Conservation (phyloP, 257 asterid species). For the Striga asiatica region DNA sequence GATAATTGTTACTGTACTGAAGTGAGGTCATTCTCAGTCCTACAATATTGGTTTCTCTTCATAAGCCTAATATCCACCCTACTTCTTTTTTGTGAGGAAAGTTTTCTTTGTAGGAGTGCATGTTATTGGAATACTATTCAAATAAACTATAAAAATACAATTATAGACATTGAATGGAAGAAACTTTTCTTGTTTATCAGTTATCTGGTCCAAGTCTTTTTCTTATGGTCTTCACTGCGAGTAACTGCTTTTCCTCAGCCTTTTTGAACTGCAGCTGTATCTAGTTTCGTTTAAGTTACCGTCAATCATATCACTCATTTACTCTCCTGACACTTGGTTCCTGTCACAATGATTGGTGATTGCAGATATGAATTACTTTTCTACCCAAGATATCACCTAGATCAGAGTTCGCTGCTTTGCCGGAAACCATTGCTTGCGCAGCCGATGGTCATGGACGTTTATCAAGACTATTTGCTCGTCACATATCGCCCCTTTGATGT, state of each 20-base stretch:
- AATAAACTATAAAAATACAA: too few species aligned
- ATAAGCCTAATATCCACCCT: too few species aligned
- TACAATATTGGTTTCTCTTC: too few species aligned
- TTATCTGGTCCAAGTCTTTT: slow-evolving; percentile 1
- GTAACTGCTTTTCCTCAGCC: not conserved
- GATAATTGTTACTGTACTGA: too few species aligned
- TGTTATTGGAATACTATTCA: not conserved
- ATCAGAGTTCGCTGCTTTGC: slow-evolving; percentile 86
- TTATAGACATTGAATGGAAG: not conserved
- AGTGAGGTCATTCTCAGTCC: too few species aligned
- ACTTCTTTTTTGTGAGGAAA: too few species aligned
- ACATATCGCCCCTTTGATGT: slow-evolving; percentile 95
- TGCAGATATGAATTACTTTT: slow-evolving; percentile 94
- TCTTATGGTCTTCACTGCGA: not conserved
- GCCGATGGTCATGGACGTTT: slow-evolving; percentile 98
- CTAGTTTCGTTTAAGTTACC: slow-evolving; percentile 6
- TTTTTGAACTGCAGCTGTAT: not conserved
- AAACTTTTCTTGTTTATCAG: slow-evolving; percentile 1
- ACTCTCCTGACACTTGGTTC: slow-evolving; percentile 11
- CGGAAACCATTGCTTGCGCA: slow-evolving; percentile 74
- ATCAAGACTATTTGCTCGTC: slow-evolving; percentile 86
- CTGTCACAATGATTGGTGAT: slow-evolving; percentile 18
- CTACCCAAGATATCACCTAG: slow-evolving; percentile 99
- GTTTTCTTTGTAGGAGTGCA: too few species aligned
- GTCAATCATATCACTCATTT: slow-evolving; percentile 6